Conservation (phyloP, 1,284 basidiomycete genomes). For the Boletus nobilissimus region DNA sequence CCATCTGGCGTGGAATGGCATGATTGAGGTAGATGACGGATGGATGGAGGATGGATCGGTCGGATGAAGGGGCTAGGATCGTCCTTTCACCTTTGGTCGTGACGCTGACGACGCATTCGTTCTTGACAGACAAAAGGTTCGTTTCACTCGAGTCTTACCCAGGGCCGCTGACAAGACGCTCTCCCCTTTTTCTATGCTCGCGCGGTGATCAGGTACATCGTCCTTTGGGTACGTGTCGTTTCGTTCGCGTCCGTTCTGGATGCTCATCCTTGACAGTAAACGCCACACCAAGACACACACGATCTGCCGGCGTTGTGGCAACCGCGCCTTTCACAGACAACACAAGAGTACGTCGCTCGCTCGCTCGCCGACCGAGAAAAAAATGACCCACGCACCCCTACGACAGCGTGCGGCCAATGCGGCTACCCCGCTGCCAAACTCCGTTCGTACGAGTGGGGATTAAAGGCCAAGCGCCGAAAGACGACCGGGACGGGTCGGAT, state of each 20-base stretch:
- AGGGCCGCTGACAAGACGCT: conserved; percentile 20
- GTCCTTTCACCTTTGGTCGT: not conserved
- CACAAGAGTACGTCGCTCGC: conserved; percentile 81
- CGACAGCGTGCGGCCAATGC: conserved; percentile 89
- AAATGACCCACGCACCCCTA: not conserved
- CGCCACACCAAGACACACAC: conserved; percentile 99
- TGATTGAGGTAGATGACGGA: conserved; percentile 1
- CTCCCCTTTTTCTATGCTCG: not conserved
- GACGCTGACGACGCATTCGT: conserved; percentile 45
- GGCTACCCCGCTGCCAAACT: conserved; percentile 97
- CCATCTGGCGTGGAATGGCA: conserved; percentile 41
- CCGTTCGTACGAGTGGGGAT: conserved; percentile 97
- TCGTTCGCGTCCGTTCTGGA: not conserved
- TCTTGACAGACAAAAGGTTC: conserved; percentile 78
- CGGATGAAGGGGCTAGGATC: conserved; percentile 41
- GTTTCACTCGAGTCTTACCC: conserved; percentile 41
- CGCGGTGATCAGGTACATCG: conserved; percentile 76
- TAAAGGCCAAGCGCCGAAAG: conserved; percentile 99
- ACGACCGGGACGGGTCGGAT: conserved; percentile 98
- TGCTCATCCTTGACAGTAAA: conserved; percentile 68
- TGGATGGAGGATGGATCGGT: conserved; percentile 32
- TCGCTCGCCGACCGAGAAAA: not conserved
- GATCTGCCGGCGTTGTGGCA: conserved; percentile 93
- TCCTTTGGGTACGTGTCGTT: conserved; percentile 80
- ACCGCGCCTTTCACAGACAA: conserved; percentile 95